These are phyloP conservation scores for Telopea speciosissima DNA, from an alignment of 177 flowering plant genomes.

Conservation along the genomic window DNA sequence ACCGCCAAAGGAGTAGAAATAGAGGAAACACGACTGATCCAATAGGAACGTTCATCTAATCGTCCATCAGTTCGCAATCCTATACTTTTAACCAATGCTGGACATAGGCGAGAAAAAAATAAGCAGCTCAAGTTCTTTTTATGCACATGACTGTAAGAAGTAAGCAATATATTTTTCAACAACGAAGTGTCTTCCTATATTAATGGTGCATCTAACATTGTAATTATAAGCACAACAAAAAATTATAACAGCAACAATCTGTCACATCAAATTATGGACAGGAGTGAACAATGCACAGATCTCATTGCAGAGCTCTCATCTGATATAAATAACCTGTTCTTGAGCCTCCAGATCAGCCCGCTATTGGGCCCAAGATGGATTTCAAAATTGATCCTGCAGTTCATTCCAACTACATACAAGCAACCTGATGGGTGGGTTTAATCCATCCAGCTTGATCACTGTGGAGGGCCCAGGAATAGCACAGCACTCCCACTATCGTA, in stretches of 20 bases:
- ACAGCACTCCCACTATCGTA: too few relatives aligned
- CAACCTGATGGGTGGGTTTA: too few relatives aligned
- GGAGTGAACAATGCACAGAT: background rate
- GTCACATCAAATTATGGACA: background rate
- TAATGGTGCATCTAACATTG: background rate
- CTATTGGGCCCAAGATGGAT: background rate
- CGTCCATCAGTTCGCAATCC: conserved; percentile 80
- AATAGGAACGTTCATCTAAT: conserved; percentile 84
- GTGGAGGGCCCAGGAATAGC: too few relatives aligned
- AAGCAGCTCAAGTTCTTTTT: background rate
- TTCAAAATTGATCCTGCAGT: background rate
- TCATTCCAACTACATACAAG: background rate
- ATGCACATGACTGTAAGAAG: background rate
- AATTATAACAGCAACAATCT: background rate
- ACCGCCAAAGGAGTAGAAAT: conserved; percentile 62
- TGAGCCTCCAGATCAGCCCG: background rate
- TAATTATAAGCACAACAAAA: background rate
- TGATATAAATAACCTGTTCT: background rate
- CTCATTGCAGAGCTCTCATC: background rate
- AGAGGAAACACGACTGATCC: conserved; percentile 71
- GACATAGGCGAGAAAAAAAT: conserved; percentile 12
- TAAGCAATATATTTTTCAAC: background rate
- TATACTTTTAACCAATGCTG: conserved; percentile 79
- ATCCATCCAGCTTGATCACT: too few relatives aligned
- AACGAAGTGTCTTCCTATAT: background rate